phyloP scores from a whole-genome alignment of 257 asterid genomes.

The Solanum medicagineum region DNA sequence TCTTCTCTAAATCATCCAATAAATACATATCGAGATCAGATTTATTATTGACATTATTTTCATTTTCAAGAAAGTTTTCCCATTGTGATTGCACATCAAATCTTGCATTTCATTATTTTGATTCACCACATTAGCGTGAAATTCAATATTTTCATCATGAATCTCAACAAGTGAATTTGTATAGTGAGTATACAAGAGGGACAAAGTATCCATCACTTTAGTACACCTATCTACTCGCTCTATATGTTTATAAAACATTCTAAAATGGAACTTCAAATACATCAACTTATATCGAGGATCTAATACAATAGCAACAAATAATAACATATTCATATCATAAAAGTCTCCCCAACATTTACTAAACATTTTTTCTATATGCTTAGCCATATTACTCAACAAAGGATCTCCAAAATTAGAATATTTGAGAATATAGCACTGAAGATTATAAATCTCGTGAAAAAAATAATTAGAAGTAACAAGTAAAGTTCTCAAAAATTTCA shows the following conservation, averaged over 20 bases:
- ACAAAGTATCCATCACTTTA: too few species aligned
- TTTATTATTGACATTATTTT: not conserved
- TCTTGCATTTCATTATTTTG: not conserved
- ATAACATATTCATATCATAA: not conserved
- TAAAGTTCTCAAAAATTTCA: not conserved
- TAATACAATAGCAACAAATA: not conserved
- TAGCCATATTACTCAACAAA: not conserved
- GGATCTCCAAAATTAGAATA: not conserved
- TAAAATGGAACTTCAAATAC: not conserved
- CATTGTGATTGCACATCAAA: not conserved
- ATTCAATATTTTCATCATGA: not conserved
- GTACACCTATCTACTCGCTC: not conserved
- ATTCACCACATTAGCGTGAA: too few species aligned
- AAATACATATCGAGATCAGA: not conserved
- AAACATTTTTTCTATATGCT: not conserved
- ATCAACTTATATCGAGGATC: not conserved
- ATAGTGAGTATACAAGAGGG: not conserved
- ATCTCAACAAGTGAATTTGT: not conserved
- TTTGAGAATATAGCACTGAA: not conserved
- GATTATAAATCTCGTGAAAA: not conserved
- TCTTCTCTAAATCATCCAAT: not conserved
- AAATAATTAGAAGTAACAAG: not conserved
- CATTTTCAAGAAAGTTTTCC: not conserved
- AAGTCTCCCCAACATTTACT: not conserved
- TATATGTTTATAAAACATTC: not conserved